These are phyloP conservation scores for Tinospora cordifolia DNA, from an alignment of 164 flowering plant species.

Conservation along the genomic window DNA sequence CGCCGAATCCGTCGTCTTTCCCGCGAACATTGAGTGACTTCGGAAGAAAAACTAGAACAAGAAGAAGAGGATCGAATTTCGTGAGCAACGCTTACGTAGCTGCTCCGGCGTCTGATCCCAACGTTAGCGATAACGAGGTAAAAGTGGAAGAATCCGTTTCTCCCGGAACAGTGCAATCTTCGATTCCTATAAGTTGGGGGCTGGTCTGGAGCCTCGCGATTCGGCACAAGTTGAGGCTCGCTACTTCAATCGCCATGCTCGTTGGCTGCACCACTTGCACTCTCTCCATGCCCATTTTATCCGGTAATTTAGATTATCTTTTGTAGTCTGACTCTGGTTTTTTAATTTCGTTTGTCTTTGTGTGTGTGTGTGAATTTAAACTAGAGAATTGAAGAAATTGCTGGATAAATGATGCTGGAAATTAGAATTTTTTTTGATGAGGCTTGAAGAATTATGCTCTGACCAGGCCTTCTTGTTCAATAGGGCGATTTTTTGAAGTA, in stretches of 20 bases:
- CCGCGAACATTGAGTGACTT: background rate
- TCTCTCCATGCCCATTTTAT: constrained; percentile 78
- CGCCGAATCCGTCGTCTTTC: background rate
- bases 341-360: too few species aligned
- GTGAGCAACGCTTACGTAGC: constrained; percentile 45
- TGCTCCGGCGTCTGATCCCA: constrained; percentile 70
- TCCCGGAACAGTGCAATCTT: constrained; percentile 11
- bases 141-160: constrained; percentile 24
- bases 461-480: constrained; percentile 3
- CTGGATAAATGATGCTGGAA: too few species aligned
- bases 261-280: constrained; percentile 67
- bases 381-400: too few species aligned
- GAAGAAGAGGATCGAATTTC: background rate
- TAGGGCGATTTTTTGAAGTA: constrained; percentile 84
- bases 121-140: constrained; percentile 33
- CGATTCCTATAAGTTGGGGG: constrained; percentile 47
- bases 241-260: constrained; percentile 37
- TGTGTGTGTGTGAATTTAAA: too few species aligned
- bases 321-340: too few species aligned
- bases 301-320: constrained; percentile 36
- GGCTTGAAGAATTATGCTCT: background rate
- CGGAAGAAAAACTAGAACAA: background rate
- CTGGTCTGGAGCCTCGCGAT: constrained; percentile 45
- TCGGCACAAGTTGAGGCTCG: constrained; percentile 56
- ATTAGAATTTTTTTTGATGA: background rate